These are phyloP conservation scores for Salinomyces thailandicus DNA, from an alignment of 2,329 filamentous ascomycete genomes.

Conservation along the genomic window DNA sequence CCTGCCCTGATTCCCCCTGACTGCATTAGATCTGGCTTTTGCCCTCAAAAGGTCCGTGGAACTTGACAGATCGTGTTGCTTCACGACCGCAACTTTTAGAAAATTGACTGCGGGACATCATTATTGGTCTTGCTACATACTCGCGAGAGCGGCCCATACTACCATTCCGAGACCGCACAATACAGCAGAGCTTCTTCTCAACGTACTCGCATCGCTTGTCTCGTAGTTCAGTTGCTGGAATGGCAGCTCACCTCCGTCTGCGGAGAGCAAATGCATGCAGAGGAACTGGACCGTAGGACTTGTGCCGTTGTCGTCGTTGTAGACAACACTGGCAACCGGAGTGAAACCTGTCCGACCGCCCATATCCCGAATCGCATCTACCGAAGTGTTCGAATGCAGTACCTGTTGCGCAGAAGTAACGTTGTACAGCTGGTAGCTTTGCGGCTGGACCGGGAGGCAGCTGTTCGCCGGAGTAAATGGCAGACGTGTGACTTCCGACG, in stretches of 20 bases:
- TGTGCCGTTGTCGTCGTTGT: background rate
- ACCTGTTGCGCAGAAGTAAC: background rate
- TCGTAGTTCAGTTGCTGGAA: background rate
- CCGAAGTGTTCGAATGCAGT: background rate
- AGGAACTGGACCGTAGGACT: background rate
- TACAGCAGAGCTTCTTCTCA: no score
- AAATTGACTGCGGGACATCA: no score
- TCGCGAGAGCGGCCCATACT: no score
- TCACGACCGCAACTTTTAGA: no score
- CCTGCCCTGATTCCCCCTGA: no score
- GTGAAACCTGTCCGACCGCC: slow-evolving; percentile 1
- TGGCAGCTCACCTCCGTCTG: background rate
- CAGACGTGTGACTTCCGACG: background rate
- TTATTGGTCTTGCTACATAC: no score
- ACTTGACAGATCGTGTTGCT: no score
- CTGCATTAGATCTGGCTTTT: no score
- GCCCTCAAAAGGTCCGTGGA: no score
- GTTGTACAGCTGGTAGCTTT: background rate
- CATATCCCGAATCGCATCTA: background rate
- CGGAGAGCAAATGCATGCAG: background rate
- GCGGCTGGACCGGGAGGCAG: background rate
- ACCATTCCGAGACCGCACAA: no score
- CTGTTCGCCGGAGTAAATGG: background rate
- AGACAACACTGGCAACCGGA: background rate
- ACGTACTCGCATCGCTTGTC: no score